Evolutionary conservation across 2,329 filamentous ascomycete genomes (phyloP), one percentile per base, ranked within the genome.

Genomic region (Aspergillus sclerotialis): DNA sequence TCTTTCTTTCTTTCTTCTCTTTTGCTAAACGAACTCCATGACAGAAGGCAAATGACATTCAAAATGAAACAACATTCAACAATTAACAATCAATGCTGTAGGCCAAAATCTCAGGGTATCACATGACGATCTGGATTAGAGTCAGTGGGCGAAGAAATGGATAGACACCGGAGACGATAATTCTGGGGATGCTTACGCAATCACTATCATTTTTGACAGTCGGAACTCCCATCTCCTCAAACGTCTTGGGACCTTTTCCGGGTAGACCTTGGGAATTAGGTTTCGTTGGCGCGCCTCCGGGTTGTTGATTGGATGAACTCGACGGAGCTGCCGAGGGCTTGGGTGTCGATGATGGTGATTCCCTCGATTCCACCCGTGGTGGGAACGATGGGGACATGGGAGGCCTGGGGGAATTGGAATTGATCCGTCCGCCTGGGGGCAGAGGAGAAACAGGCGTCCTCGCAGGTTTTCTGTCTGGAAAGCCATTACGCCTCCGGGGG

Each of bases 201-300:
- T 96, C 89, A 46, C 77, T 76, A n/a, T 94, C 85, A 42, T 81
- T 75, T 62, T 92, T 89, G 30, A 73, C 80, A 51, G 80, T 75
- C 5, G 88, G 86, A 49, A 98, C 90, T 25, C 92, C 92, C 92
- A 98, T 98, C 57, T 93, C 89, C 57, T 95, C 90, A 60, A 98
- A 98, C 0, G 92, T 96, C 50, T 92, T 86, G 1, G 92, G 90
- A 8, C 90, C 92, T 55, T 88, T 85, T 32, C 73, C 74, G 19
- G 75, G 68, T 29, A 66, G 58, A 42, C 61, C 43, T 35, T 39
- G 44, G 26, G 38, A 38, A 26, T 37, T 30, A 16, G 52, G 38
- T 34, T 53, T 52, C 12, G 58, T 40, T 10, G 57, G 59, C 23
- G 47, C 46, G 13, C 19, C 19, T 6, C 51, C 46, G 21, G 61